phyloP scores from a whole-genome alignment of 352 stramenopile species.

The Lagenidium giganteum region DNA sequence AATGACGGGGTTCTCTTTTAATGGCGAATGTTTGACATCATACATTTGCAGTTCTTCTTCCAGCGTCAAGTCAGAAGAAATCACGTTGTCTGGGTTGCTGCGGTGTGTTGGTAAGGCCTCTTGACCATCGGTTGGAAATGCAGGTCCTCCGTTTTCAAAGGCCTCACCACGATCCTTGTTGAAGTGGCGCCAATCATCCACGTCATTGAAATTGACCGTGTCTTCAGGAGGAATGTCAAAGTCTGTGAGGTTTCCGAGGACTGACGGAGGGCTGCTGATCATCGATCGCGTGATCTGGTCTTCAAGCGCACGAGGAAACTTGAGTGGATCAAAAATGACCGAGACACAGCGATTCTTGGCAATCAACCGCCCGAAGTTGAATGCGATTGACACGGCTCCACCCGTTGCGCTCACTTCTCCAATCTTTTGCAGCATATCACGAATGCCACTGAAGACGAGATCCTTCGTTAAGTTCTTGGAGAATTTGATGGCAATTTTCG shows the following conservation, averaged over 20 bases:
- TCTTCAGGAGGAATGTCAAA: slow-evolving; percentile 37
- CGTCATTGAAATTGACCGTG: too few relatives aligned
- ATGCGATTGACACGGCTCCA: slow-evolving; percentile 36
- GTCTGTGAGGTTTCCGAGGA: slow-evolving; percentile 33
- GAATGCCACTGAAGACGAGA: slow-evolving; percentile 43
- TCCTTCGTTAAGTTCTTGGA: slow-evolving; percentile 52
- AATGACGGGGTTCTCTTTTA: slow-evolving; percentile 21
- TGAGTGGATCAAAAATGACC: slow-evolving; percentile 45
- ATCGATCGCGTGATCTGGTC: slow-evolving; percentile 37
- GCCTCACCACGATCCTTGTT: neutral
- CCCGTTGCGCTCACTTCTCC: slow-evolving; percentile 39
- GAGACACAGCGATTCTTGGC: slow-evolving; percentile 52
- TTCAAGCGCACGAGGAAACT: slow-evolving; percentile 39
- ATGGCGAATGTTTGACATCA: slow-evolving; percentile 25
- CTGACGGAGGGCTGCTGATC: slow-evolving; percentile 23
- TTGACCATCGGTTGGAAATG: slow-evolving; percentile 19
- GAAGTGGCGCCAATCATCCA: slow-evolving; percentile 5
- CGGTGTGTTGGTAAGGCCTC: slow-evolving; percentile 29
- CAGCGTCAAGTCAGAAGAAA: slow-evolving; percentile 23
- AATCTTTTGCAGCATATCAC: slow-evolving; percentile 57
- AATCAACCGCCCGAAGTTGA: slow-evolving; percentile 49
- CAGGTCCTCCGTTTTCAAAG: slow-evolving; percentile 1
- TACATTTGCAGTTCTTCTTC: slow-evolving; percentile 39
- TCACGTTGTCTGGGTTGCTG: slow-evolving; percentile 36
- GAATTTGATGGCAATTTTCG: slow-evolving; percentile 69